Conservation (phyloP, 1,139 yeast species). For the Protomyces inundatus region DNA sequence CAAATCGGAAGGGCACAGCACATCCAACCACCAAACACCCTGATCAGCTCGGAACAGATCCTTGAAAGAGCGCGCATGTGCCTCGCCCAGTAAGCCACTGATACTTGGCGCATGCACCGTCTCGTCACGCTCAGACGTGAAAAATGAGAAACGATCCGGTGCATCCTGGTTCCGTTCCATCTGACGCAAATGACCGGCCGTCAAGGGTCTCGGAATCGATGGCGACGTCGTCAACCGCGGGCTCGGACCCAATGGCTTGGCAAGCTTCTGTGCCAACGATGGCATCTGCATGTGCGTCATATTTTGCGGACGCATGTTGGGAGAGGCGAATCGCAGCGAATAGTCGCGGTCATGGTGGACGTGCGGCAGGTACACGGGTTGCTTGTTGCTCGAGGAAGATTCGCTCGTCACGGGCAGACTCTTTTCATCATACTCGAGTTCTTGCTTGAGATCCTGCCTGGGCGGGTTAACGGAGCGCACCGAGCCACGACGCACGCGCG, state of each 20-base stretch:
- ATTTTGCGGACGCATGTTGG: constrained; percentile 24
- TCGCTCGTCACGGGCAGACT: constrained; percentile 13
- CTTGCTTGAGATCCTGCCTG: background rate
- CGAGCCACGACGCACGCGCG: constrained; percentile 8
- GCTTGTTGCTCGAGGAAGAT: constrained; percentile 21
- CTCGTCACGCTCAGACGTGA: constrained; percentile 73
- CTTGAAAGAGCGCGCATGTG: constrained; percentile 53
- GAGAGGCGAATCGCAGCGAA: constrained; percentile 8
- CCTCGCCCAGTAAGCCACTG: constrained; percentile 60
- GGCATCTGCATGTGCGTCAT: constrained; percentile 22
- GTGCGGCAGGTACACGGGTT: background rate
- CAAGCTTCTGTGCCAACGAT: background rate
- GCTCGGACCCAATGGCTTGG: constrained; percentile 3
- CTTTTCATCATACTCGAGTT: background rate
- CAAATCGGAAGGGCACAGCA: constrained; percentile 61
- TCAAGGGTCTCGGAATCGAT: constrained; percentile 18
- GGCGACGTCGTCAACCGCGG: constrained; percentile 11
- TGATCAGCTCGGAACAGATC: constrained; percentile 60
- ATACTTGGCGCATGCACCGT: constrained; percentile 86
- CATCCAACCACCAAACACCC: constrained; percentile 67
- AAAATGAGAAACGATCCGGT: constrained; percentile 79
- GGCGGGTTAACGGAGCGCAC: background rate
- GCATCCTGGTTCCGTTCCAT: constrained; percentile 27
- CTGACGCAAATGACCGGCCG: constrained; percentile 15
- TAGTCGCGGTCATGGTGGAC: background rate